Base-by-base conservation (phyloP, 306 rosid genomes). In the Fagus crenata region DNA sequence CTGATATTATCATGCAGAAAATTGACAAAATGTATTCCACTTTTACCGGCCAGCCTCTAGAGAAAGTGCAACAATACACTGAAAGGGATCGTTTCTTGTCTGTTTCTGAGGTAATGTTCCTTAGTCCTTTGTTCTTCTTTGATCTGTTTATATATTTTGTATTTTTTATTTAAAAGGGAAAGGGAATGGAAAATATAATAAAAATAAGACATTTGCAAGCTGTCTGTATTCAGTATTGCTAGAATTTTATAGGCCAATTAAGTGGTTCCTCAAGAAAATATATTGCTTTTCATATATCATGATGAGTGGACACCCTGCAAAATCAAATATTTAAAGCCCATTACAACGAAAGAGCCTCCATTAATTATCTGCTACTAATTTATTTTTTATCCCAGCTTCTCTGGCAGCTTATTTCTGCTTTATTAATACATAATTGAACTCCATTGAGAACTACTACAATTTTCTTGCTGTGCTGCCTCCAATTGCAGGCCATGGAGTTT, bases 71-170 rank as follows among this genome's bases (percentile, higher is more conserved):
- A 76, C 91, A 88, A 65, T 92, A 87, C 85, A 95, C 97, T 2
- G 99, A 95, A 74, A 88, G 97, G 86, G 97, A 95, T 79, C 95
- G 93, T 1, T 95, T 89, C 82, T 78, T 95, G 79, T 92, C 99
- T 59, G 91, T 78, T 82, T 86, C 97, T 3, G 99, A 92, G 96
- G 99, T 95, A 86, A 72, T 63, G 7, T 28, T 75, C 35, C 71
- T 65, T 3, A 67, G n/a, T 28, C 60, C n/a, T 37, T 53, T 17
- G 9, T 4, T 9, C 7, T 69, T 43, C 5, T 18, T 53, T 7
- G 5, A 8, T 60, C 22, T 8, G 9, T 18, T 18, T 71, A 7
- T 61, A 4, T 35, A 4, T 12, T 4, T 41, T 32, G n/a, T 22
- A 22, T 22, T 22, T 22, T 2, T 6, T 3, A 67, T 67, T 64